Percentiles rank a stretch among this genome's conserved stretches.
Evolutionary conservation across 768 basidiomycete genomes (phyloP).

Genomic region (Chalciporus sphaerocephalus): DNA sequence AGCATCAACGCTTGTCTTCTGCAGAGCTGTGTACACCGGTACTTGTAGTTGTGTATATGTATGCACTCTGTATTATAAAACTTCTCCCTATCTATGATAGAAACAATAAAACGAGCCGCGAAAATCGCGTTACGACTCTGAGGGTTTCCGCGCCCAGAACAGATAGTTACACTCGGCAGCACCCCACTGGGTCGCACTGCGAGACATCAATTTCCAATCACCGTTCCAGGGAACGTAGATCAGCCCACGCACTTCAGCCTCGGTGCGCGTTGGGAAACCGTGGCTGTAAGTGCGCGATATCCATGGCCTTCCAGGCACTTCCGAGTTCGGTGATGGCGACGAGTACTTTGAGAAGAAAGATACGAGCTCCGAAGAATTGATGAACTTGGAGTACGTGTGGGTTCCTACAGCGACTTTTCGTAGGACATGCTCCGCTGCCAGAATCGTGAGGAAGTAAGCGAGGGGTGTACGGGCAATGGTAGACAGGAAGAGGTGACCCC

Average conservation of each 20-base stretch:
- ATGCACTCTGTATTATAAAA: conserved; percentile 17
- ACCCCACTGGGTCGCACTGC: conserved; percentile 42
- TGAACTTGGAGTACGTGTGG: conserved; percentile 86
- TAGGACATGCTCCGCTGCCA: conserved; percentile 78
- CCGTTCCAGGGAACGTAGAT: conserved; percentile 70
- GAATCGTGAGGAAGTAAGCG: conserved; percentile 64
- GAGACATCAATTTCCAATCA: conserved; percentile 65
- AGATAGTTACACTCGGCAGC: conserved; percentile 71
- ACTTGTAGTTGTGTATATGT: conserved; percentile 9
- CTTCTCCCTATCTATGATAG: background rate
- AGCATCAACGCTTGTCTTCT: background rate
- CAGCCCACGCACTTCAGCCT: conserved; percentile 79
- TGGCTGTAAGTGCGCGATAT: conserved; percentile 48
- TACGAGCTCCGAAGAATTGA: conserved; percentile 82
- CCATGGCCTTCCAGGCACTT: conserved; percentile 44
- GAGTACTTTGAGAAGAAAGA: conserved; percentile 71
- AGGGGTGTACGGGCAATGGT: conserved; percentile 87
- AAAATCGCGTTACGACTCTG: conserved; percentile 5
- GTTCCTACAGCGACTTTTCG: conserved; percentile 81
- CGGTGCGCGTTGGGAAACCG: conserved; percentile 51
- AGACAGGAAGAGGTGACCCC: conserved; percentile 92
- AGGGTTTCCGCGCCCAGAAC: conserved; percentile 82
- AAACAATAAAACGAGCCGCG: background rate
- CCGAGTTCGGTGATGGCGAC: conserved; percentile 14
- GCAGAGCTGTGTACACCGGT: conserved; percentile 1